These are phyloP conservation scores for Alectoria sarmentosa DNA, from an alignment of 495 filamentous ascomycete species.

Conservation along the genomic window DNA sequence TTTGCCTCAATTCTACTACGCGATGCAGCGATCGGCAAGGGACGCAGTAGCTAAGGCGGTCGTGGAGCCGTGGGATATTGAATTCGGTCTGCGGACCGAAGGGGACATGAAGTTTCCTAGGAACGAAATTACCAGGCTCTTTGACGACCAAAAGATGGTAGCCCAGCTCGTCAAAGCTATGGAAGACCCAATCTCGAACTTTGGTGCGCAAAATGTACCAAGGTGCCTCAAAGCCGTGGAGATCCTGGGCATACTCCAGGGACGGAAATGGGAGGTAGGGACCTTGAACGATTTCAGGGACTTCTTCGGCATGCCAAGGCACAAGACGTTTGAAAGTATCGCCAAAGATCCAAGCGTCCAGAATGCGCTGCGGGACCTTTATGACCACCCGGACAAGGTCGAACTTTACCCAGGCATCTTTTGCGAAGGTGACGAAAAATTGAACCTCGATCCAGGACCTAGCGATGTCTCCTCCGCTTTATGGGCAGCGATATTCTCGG, in stretches of 20 bases:
- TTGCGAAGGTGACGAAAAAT: conserved; percentile 21
- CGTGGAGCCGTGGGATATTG: conserved; percentile 27
- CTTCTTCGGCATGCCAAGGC: conserved; percentile 32
- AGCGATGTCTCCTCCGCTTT: conserved; percentile 14
- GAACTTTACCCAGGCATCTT: conserved; percentile 39
- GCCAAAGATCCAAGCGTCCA: conserved; percentile 34
- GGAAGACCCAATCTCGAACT: conserved; percentile 34
- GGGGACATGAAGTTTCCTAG: conserved; percentile 17
- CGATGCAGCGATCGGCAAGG: conserved; percentile 30
- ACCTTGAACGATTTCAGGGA: conserved; percentile 37
- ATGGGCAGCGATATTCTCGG: conserved; percentile 24
- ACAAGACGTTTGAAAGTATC: conserved; percentile 36
- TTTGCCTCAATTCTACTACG: conserved; percentile 19
- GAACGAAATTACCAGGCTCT: conserved; percentile 30
- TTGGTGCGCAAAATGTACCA: conserved; percentile 36
- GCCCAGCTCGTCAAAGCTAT: conserved; percentile 39
- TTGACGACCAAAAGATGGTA: conserved; percentile 40
- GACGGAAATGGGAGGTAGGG: conserved; percentile 33
- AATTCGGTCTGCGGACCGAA: conserved; percentile 35
- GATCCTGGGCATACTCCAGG: conserved; percentile 38
- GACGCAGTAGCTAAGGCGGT: conserved; percentile 26
- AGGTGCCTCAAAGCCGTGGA: conserved; percentile 33
- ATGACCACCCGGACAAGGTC: conserved; percentile 37
- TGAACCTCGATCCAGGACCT: conserved; percentile 4
- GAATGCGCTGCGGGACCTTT: conserved; percentile 32